Conservation (phyloP, 208 protist genomes). For the Leishmania guyanensis region DNA sequence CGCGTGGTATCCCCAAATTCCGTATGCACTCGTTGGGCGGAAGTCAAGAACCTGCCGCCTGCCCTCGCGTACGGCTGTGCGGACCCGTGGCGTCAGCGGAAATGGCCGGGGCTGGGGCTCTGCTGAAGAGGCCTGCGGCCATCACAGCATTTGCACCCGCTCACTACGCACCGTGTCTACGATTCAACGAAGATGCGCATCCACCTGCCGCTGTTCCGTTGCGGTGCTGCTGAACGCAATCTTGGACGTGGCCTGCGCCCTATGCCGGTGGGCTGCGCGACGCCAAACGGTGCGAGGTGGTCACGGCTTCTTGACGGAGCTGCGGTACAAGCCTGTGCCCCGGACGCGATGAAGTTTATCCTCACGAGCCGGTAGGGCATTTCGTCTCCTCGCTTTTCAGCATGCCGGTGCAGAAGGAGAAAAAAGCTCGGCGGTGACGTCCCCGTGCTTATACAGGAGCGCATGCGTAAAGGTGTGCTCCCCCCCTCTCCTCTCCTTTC, state of each 20-base stretch:
- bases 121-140: background rate
- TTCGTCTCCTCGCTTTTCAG: too few species aligned
- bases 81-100: background rate
- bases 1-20: background rate
- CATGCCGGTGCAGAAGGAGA: too few species aligned
- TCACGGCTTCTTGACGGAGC: too few species aligned
- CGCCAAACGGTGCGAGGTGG: too few species aligned
- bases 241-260: background rate
- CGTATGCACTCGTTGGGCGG: background rate
- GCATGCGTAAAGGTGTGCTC: too few species aligned
- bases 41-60: background rate
- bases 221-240: background rate
- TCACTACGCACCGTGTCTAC: background rate
- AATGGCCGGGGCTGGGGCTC: background rate
- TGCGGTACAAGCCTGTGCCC: too few species aligned
- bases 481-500: too few species aligned
- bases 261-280: too few species aligned
- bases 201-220: background rate
- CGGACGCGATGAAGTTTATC: too few species aligned
- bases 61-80: background rate
- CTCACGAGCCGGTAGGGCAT: too few species aligned
- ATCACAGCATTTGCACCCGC: background rate
- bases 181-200: background rate
- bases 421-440: too few species aligned
- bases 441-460: too few species aligned